A percentile compares a stretch with the other conserved stretches of the same genome.
phyloP scores from a whole-genome alignment of 495 filamentous ascomycete species.

The Cercophora sp. region DNA sequence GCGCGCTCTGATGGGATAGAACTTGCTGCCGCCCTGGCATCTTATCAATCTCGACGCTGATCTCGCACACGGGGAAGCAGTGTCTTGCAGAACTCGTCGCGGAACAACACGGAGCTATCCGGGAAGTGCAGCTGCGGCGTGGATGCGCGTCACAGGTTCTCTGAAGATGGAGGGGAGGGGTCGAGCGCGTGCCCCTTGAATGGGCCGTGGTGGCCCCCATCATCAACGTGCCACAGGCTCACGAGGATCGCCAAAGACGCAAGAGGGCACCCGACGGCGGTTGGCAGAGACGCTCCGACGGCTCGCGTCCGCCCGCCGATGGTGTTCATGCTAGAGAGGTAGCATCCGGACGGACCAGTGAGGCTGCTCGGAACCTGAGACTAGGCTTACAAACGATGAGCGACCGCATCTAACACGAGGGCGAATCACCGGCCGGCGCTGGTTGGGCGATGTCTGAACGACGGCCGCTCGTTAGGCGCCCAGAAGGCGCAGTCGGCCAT shows the following conservation, averaged over 20 bases:
- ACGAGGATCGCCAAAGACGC: neutral
- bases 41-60: neutral
- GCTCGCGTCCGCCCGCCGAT: neutral
- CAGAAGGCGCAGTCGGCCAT: neutral
- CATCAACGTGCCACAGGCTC: neutral
- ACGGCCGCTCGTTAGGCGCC: neutral
- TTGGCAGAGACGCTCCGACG: neutral
- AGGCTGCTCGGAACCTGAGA: neutral
- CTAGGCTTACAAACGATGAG: neutral
- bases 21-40: neutral
- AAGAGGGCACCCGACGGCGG: neutral
- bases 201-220: neutral
- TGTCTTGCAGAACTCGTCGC: too few species aligned
- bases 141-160: neutral
- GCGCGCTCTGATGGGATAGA: neutral
- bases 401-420: neutral
- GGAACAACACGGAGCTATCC: neutral
- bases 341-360: slow-evolving; percentile 1
- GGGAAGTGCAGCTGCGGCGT: slow-evolving; percentile 9
- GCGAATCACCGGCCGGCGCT: neutral
- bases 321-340: slow-evolving; percentile 4
- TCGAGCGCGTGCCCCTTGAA: neutral
- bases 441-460: neutral
- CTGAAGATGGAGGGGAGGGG: neutral
- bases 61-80: neutral